Percentiles rank a stretch among this genome's conserved stretches.
phyloP scores from a whole-genome alignment of 345 rosid genomes.

The Alliaria petiolata region DNA sequence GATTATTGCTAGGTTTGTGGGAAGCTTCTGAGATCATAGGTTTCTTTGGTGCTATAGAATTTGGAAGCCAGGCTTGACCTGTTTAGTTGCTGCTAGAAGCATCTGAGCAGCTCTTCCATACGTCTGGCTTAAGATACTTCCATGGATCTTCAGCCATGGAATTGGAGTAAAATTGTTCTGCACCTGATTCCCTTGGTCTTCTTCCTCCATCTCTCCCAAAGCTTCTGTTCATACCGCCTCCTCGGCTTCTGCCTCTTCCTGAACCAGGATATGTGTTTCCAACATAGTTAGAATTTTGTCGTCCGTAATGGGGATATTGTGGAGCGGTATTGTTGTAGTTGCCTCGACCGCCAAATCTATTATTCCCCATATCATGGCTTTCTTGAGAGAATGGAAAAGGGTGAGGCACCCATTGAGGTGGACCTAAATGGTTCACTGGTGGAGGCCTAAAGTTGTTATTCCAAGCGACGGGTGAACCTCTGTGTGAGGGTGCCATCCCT shows the following conservation, averaged over 20 bases:
- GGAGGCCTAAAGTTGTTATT: slow-evolving; percentile 33
- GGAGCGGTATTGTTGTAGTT: slow-evolving; percentile 32
- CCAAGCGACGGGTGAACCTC: slow-evolving; percentile 43
- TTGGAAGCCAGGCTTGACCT: slow-evolving; percentile 56
- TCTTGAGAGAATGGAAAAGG: slow-evolving; percentile 48
- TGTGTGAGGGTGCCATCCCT: slow-evolving; percentile 40
- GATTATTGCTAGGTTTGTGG: slow-evolving; percentile 36
- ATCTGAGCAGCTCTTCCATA: slow-evolving; percentile 47
- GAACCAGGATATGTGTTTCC: slow-evolving; percentile 37
- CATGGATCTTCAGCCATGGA: slow-evolving; percentile 92
- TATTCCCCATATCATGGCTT: slow-evolving; percentile 36
- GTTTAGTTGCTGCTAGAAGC: slow-evolving; percentile 23
- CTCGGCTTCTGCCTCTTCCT: slow-evolving; percentile 49
- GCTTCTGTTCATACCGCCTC: slow-evolving; percentile 30
- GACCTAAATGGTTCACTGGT: slow-evolving; percentile 30
- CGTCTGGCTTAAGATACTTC: slow-evolving; percentile 52
- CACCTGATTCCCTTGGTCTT: slow-evolving; percentile 31
- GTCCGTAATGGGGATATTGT: slow-evolving; percentile 36
- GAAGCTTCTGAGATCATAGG: slow-evolving; percentile 40
- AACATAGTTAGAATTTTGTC: slow-evolving; percentile 38
- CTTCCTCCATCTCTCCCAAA: slow-evolving; percentile 47
- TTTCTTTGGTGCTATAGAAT: slow-evolving; percentile 46
- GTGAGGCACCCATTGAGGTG: slow-evolving; percentile 34
- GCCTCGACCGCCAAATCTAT: slow-evolving; percentile 34
- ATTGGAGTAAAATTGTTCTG: slow-evolving; percentile 44